Base-by-base conservation (phyloP, 108 stramenopile species). In the Cylindrotheca closterium region DNA sequence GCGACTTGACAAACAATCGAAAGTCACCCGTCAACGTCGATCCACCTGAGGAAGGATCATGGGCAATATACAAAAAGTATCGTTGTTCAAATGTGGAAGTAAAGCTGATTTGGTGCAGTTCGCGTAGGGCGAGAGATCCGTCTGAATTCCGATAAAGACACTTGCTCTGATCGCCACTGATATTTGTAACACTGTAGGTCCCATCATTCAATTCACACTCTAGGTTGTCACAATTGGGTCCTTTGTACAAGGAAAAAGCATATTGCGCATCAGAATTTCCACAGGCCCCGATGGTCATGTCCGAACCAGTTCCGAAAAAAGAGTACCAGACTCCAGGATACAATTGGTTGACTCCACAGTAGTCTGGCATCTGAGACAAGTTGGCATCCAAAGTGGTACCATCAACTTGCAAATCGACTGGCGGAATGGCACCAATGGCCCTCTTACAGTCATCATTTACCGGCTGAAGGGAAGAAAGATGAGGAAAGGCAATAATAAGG, bases 301-400 rank as follows among this genome's bases (percentile, higher is more conserved):
- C 33, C 2, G 46, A 46, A 27, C 73, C 73, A 3, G 73, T 74
- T 28, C 73, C 73, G 33, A 74, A 59, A 45, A 74, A 60, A 46
- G 65, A 64, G 33, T 51, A 74, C 73, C 73, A 74, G 24, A 60
- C 42, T 26, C 73, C 66, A 27, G 73, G 73, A 63, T 67, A 74
- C 12, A 59, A 28, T 4, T 30, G n/a, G 28, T 51, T 22, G n/a
- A 31, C 54, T 26, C 60, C 73, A 42, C 73, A 74, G 37, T 67
- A 74, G 10, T 7, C 7, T 7, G 8, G 50, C 64, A n/a, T 53
- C 50, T 4, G 47, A 19, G 50, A 60, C 46, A 67, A 33, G n/a
- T 53, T 26, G 19, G 65, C 73, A 54, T 67, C 58, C 3, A 37
- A 22, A 37, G 55, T 62, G 10, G 59, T 57, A n/a, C 21, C 22